Evolutionary conservation across 176 grass and related monocot species (phyloP), one percentile per base, ranked within the genome.

Genomic region (Avena atlantica): DNA sequence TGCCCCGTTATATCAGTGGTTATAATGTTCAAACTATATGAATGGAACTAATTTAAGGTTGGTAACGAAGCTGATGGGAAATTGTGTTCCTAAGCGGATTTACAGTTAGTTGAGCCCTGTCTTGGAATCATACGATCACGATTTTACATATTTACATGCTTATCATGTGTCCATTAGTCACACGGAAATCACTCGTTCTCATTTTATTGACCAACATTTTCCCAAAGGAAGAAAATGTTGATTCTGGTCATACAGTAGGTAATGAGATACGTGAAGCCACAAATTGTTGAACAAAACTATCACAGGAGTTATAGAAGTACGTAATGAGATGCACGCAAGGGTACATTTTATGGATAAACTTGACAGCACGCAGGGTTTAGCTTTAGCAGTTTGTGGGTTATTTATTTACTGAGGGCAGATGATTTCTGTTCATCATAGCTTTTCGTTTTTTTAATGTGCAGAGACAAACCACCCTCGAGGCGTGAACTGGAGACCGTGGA

Each of bases 401-500:
- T 12, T 47, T 65, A 57, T 15, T 21, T 72, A 52, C n/a, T 63
- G 3, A 67, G 12, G 16, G 34, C 21, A 42, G 9, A 14, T 44
- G 4, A 78, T 53, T 64, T 70, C 15, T 72, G 21, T 2, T 7
- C 7, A 50, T 79, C 31, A 23, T 42, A 64, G 53, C 72, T 55
- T 78, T 4, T 56, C 47, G 21, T 15, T 57, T 83, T 34, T 21
- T 14, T 78, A 65, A 84, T 78, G 2, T 79, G 69, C 80, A 95
- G 93, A 69, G 65, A 37, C 17, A 84, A 87, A 44, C 89, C 93
- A 8, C 89, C 91, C 5, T 89, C 84, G 52, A 93, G 87, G 40
- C 2, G 68, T 70, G 84, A 91, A 83, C 8, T 89, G 42, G 91
- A 91, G 89, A 71, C 27, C 19, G 44, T 91, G 13, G 87, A 93